These are phyloP conservation scores for Aspergillus sp. DNA, from an alignment of 2,329 filamentous ascomycete genomes.

Conservation along the genomic window DNA sequence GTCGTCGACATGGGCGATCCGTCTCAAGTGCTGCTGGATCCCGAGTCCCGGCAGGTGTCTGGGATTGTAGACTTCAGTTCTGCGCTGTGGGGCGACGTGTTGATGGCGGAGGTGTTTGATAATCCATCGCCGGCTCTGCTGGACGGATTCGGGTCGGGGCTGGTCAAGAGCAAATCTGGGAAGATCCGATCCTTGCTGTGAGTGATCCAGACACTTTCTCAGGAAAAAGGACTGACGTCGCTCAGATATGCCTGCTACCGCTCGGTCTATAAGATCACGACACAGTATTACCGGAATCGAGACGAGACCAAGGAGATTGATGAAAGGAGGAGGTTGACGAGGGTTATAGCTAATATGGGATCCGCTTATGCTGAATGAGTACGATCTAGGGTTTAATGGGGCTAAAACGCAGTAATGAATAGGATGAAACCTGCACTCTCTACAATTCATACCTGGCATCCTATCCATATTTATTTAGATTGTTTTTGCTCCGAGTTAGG, in stretches of 20 bases:
- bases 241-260: slow-evolving; percentile 33
- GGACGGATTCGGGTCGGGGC: slow-evolving; percentile 25
- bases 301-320: slow-evolving; percentile 28
- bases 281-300: slow-evolving; percentile 31
- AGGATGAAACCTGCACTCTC: too few relatives aligned
- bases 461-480: too few relatives aligned
- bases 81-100: slow-evolving; percentile 48
- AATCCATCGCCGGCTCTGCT: slow-evolving; percentile 25
- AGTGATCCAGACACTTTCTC: slow-evolving; percentile 6
- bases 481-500: too few relatives aligned
- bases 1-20: slow-evolving; percentile 41
- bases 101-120: slow-evolving; percentile 44
- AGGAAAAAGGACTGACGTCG: slow-evolving; percentile 1
- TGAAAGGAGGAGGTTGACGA: slow-evolving; percentile 27
- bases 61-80: slow-evolving; percentile 46
- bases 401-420: too few relatives aligned
- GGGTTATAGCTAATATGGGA: slow-evolving; percentile 22
- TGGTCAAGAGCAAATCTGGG: slow-evolving; percentile 15
- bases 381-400: too few relatives aligned
- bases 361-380: too few relatives aligned
- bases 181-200: slow-evolving; percentile 27
- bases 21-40: slow-evolving; percentile 44
- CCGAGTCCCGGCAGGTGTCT: slow-evolving; percentile 37
- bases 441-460: too few relatives aligned
- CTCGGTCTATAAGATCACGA: slow-evolving; percentile 25